A percentile compares a stretch with the other conserved stretches of the same genome.
Evolutionary conservation across 306 rosid genomes (phyloP).

Genomic region (Fragaria nilgerrensis): DNA sequence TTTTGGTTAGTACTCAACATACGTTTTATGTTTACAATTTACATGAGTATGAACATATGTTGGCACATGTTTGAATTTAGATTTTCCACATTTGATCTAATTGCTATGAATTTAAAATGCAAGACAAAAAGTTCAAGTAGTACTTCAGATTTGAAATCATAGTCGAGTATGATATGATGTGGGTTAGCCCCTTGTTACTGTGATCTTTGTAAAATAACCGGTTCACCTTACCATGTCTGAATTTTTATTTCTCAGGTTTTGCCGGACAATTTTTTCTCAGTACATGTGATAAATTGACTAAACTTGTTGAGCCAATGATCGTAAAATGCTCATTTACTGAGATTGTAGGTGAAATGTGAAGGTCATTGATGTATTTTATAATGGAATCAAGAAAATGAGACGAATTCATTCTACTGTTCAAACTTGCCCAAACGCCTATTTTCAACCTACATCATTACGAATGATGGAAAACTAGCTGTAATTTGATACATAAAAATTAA

Average conservation of each 20-base stretch:
- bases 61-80: not conserved
- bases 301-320: not conserved
- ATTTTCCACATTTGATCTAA: not conserved
- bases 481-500: not conserved
- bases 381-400: constrained; percentile 12
- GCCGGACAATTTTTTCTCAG: not conserved
- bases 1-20: not conserved
- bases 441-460: not conserved
- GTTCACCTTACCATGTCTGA: not conserved
- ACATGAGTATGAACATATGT: not conserved
- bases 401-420: not conserved
- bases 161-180: not conserved
- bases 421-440: not conserved
- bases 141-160: not conserved
- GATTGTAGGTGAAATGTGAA: not conserved
- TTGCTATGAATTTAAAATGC: not conserved
- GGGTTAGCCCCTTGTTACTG: not conserved
- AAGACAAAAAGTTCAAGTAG: not conserved
- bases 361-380: not conserved
- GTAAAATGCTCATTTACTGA: not conserved
- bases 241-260: not conserved
- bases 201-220: not conserved
- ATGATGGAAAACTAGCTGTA: not conserved
- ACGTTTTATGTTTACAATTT: not conserved
- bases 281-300: not conserved